These are phyloP conservation scores for Stipa capillata DNA, from an alignment of 176 grass and related monocot genomes.

Conservation along the genomic window DNA sequence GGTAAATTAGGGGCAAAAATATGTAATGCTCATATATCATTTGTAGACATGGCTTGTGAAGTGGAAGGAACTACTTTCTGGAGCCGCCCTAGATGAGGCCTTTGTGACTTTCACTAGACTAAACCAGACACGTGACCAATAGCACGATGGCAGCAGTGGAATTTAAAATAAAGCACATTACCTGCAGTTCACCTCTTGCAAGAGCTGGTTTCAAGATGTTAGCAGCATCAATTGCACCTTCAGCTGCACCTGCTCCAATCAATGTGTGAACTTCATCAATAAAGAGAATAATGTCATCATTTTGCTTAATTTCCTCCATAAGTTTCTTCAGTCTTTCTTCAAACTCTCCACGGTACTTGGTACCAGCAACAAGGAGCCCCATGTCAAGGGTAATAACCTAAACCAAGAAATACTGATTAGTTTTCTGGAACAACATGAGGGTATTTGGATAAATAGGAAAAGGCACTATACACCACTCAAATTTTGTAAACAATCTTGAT, in stretches of 20 bases:
- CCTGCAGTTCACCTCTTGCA: constrained; percentile 99
- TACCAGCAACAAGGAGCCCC: constrained; percentile 99
- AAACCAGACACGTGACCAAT: neutral
- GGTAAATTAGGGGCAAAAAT: neutral
- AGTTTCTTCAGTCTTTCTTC: constrained; percentile 98
- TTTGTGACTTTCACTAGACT: neutral
- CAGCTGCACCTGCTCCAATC: constrained; percentile 97
- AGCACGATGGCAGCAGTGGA: neutral
- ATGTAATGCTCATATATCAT: neutral
- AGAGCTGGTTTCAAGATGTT: constrained; percentile 99
- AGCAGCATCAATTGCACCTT: constrained; percentile 98
- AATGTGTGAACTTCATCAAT: constrained; percentile 99
- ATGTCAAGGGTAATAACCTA: constrained; percentile 99
- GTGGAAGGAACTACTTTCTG: neutral
- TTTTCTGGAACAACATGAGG: neutral
- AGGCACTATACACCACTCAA: too few relatives aligned
- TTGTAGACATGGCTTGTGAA: neutral
- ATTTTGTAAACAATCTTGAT: neutral
- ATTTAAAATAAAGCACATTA: constrained; percentile 22
- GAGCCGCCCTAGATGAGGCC: neutral
- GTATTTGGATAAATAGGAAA: neutral
- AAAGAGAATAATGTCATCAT: constrained; percentile 96
- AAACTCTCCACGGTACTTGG: constrained; percentile 99
- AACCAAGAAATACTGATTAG: neutral
- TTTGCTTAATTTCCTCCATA: constrained; percentile 99